phyloP scores from a whole-genome alignment of 2,329 filamentous ascomycete genomes.

The Microdochium paspali region DNA sequence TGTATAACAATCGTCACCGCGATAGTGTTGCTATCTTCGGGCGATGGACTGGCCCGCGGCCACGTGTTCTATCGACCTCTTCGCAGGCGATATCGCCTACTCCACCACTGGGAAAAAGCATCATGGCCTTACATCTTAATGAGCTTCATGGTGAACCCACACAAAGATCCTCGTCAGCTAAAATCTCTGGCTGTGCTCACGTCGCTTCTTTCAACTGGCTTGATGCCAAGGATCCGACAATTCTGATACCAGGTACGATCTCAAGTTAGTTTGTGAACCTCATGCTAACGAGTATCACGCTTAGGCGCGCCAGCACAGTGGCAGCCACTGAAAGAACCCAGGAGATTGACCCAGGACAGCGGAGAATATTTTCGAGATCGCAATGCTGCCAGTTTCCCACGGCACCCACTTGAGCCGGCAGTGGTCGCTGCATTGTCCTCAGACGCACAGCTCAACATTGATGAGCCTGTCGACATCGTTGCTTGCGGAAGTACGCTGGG shows the following conservation, averaged over 20 bases:
- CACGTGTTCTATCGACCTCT: not conserved
- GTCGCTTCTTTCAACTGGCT: slow-evolving; percentile 29
- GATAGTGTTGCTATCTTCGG: not conserved
- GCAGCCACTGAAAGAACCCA: slow-evolving; percentile 28
- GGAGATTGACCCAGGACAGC: slow-evolving; percentile 29
- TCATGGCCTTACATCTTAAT: not conserved
- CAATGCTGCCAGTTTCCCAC: slow-evolving; percentile 40
- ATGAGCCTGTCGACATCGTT: slow-evolving; percentile 38
- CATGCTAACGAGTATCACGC: slow-evolving; percentile 2
- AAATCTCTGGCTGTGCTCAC: not conserved
- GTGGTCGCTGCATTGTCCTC: slow-evolving; percentile 25
- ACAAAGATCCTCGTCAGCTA: not conserved
- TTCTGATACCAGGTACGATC: slow-evolving; percentile 22
- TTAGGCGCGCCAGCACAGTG: slow-evolving; percentile 40
- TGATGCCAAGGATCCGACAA: slow-evolving; percentile 11
- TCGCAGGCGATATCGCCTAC: not conserved
- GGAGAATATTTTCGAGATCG: slow-evolving; percentile 43
- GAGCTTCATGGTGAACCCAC: not conserved
- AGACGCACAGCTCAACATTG: not conserved
- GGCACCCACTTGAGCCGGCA: slow-evolving; percentile 40
- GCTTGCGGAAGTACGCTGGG: slow-evolving; percentile 53
- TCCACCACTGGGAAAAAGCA: not conserved
- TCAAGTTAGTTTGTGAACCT: not conserved
- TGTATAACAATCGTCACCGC: no score
- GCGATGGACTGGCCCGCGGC: not conserved